Conservation (phyloP, 1,139 yeast species). For the Diutina scorzettiae region DNA sequence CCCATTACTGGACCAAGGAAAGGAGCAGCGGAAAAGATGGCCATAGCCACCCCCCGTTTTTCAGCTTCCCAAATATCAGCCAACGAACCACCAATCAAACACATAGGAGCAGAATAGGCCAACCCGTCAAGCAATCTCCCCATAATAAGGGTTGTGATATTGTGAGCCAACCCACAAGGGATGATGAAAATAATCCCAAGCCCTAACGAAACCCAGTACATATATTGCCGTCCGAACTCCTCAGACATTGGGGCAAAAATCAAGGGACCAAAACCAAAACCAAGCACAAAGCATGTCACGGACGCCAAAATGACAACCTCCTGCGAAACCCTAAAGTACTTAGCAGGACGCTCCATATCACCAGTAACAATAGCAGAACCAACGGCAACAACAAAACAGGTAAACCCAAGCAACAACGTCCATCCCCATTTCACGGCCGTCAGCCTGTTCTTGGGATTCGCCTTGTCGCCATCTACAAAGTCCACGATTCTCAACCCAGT, state of each 20-base stretch:
- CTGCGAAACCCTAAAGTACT: slow-evolving; percentile 36
- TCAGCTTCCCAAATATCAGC: slow-evolving; percentile 59
- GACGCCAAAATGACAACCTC: slow-evolving; percentile 45
- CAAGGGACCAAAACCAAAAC: slow-evolving; percentile 72
- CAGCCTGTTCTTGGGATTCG: slow-evolving; percentile 47
- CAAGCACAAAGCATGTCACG: slow-evolving; percentile 50
- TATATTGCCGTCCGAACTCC: slow-evolving; percentile 51
- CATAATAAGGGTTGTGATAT: slow-evolving; percentile 57
- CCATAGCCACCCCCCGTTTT: slow-evolving; percentile 18
- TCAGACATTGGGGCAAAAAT: slow-evolving; percentile 68
- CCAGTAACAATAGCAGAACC: slow-evolving; percentile 58
- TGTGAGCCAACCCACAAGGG: slow-evolving; percentile 63
- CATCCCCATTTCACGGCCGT: slow-evolving; percentile 39
- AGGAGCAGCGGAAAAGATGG: slow-evolving; percentile 11
- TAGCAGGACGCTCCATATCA: slow-evolving; percentile 41
- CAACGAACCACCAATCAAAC: slow-evolving; percentile 66
- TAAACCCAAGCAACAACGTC: slow-evolving; percentile 38
- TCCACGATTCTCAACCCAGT: slow-evolving; percentile 48
- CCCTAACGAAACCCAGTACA: slow-evolving; percentile 43
- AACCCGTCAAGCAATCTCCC: slow-evolving; percentile 60
- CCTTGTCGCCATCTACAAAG: slow-evolving; percentile 41
- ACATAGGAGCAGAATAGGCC: slow-evolving; percentile 69
- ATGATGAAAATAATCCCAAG: slow-evolving; percentile 54
- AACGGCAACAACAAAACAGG: slow-evolving; percentile 48
- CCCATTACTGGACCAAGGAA: slow-evolving; percentile 11